Evolutionary conservation across 192 early-diverging fungal species (phyloP), one percentile per base, ranked within the genome.

Genomic region (Chytriomyces sp.): DNA sequence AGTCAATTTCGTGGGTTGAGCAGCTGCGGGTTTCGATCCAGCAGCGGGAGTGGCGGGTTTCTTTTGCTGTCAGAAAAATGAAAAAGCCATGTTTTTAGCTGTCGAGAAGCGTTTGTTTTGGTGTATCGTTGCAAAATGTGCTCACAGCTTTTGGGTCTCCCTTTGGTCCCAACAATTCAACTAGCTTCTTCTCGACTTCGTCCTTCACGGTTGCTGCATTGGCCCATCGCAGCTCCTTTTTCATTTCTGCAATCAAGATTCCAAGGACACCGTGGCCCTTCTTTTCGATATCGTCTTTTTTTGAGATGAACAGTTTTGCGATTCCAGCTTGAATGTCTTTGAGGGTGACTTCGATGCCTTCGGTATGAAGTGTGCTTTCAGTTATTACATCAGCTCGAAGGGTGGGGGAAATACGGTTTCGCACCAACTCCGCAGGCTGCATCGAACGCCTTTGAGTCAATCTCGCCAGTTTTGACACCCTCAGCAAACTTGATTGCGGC

Each of bases 151-250:
- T 71, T 35, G 97, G 91, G 80, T 98, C 97, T 82, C 98, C 97
- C 83, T 98, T 98, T 77, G 96, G 96, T n/a, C 98, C 98, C 64
- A 99, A 85, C n/a, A 92, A 76, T 18, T 91, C 90, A 23, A 93
- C 80, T 60, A 94, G 84, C 88, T 95, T 93, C 45, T 88, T 89
- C 57, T 99, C 98, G 45, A 98, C 84, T 83, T 91, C 92, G 69
- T 90, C 86, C 84, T 99, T 99, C 49, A 99, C 91, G 62, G 85
- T 86, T 72, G 89, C 87, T 59, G 94, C 87, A 75, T 96, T 92
- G 26, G 97, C 98, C 98, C 98, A 99, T 68, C 86, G 87, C 64
- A 98, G 85, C 46, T 81, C 84, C 11, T 91, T 86, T 44, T 87
- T 81, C 76, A 93, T 86, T 6, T 81, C 83, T 57, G 91, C 92